These are phyloP conservation scores for Comarum palustre DNA, from an alignment of 306 rosid species.

Conservation along the genomic window DNA sequence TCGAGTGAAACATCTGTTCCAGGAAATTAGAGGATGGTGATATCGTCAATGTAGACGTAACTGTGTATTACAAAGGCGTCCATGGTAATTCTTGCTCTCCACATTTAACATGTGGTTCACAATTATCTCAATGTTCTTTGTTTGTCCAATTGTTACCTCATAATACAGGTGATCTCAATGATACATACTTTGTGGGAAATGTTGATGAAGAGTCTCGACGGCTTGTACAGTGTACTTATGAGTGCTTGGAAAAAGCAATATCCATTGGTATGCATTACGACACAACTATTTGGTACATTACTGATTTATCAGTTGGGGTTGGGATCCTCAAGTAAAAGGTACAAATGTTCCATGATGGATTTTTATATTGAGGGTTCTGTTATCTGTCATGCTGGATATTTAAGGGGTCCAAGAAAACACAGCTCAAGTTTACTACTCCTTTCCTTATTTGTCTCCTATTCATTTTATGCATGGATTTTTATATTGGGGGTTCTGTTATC, in stretches of 20 bases:
- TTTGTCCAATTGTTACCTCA: constrained; percentile 18
- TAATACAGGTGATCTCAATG: constrained; percentile 85
- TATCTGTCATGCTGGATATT: background rate
- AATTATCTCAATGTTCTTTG: background rate
- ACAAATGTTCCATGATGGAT: background rate
- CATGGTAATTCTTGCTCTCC: constrained; percentile 54
- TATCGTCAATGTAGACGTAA: constrained; percentile 82
- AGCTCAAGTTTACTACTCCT: background rate
- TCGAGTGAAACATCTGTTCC: constrained; percentile 25
- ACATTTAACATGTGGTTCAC: background rate
- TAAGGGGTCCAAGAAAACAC: background rate
- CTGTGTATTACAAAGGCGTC: constrained; percentile 81
- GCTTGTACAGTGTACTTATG: constrained; percentile 79
- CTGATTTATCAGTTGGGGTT: background rate
- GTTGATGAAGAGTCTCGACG: constrained; percentile 77
- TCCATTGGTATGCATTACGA: constrained; percentile 55
- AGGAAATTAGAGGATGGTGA: constrained; percentile 98
- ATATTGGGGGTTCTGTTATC: background rate
- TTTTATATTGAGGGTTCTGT: background rate
- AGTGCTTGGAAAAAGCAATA: constrained; percentile 94
- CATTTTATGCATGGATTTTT: too few species aligned
- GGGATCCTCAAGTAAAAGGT: background rate
- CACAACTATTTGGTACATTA: background rate
- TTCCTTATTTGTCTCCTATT: background rate
- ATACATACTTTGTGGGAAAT: constrained; percentile 91